Base-by-base conservation (phyloP, 1,284 basidiomycete genomes). In the Rhodotorula sp. region DNA sequence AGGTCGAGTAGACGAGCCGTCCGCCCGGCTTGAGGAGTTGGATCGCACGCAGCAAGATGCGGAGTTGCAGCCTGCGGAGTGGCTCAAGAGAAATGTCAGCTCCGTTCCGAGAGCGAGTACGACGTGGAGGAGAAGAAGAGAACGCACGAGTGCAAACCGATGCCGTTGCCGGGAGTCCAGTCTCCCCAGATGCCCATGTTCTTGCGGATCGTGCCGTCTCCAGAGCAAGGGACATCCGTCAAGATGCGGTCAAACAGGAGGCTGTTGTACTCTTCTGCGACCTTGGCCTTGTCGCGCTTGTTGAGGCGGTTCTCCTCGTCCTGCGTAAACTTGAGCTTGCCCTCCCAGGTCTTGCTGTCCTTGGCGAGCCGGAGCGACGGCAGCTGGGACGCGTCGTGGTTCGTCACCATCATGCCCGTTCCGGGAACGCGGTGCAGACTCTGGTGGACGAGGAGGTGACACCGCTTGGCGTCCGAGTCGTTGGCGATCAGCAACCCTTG, bases 391-490 rank as follows among this genome's bases (percentile, higher is more conserved):
- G 95, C 95, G 79, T 99, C 97, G 62, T 93, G 86, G 81, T 99
- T 99, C 60, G 95, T 98, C 52, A 99, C 94, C 85, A 97, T 89
- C 70, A 98, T 85, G 14, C 92, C 89, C 18, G 94, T 93, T 67
- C 90, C 92, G 1, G 95, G 95, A 49, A 99, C 87, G 62, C 97
- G 88, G 10, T 93, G 89, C 34, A 80, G 67, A n/a, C 92, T 91
- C 81, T 99, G 95, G 83, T 99, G 97, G 58, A 99, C 95, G 72
- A 99, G 89, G 80, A 99, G 88, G 81, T 99, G 94, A 2, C 94
- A 93, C 56, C 97, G 89, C 82, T 94, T 97, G 81, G 91, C 87
- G 80, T 99, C 95, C 71, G 87, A 89, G 82, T 95, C 92, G 81
- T 95, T 95, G 31, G 93, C 93, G 66, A 95, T 86, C 55, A 95